A percentile compares a stretch with the other conserved stretches of the same genome.
Conservation (phyloP, 257 asterid species). For the Leonotis leonurus region DNA sequence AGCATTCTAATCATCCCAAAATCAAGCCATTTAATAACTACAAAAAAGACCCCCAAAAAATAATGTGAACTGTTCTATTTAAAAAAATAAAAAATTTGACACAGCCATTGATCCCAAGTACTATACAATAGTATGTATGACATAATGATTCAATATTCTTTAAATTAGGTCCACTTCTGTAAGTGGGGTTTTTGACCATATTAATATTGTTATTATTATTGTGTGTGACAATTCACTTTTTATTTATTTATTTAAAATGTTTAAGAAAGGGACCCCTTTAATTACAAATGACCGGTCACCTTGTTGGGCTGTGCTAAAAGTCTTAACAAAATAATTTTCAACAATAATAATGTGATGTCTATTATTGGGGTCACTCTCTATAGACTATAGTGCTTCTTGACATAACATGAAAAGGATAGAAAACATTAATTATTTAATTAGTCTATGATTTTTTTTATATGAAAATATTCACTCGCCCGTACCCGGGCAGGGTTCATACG, state of each 20-base stretch:
- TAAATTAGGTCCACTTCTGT: slow-evolving; percentile 12
- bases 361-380: slow-evolving; percentile 10
- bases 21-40: background rate
- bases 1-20: background rate
- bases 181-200: background rate
- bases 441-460: background rate
- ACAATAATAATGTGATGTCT: slow-evolving; percentile 17
- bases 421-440: background rate
- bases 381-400: slow-evolving; percentile 1
- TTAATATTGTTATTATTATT: background rate
- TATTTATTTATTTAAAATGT: background rate
- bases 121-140: background rate
- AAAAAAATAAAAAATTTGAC: background rate
- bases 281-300: slow-evolving; percentile 20
- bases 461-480: too few species aligned
- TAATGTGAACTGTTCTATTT: background rate
- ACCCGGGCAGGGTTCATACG: too few species aligned
- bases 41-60: background rate
- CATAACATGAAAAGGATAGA: slow-evolving; percentile 11
- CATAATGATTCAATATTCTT: slow-evolving; percentile 2
- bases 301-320: slow-evolving; percentile 4
- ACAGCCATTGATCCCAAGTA: background rate
- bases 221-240: background rate
- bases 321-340: slow-evolving; percentile 12
- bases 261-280: slow-evolving; percentile 13